phyloP scores from a whole-genome alignment of 2,329 filamentous ascomycete genomes.

The Cladosporium sp. region DNA sequence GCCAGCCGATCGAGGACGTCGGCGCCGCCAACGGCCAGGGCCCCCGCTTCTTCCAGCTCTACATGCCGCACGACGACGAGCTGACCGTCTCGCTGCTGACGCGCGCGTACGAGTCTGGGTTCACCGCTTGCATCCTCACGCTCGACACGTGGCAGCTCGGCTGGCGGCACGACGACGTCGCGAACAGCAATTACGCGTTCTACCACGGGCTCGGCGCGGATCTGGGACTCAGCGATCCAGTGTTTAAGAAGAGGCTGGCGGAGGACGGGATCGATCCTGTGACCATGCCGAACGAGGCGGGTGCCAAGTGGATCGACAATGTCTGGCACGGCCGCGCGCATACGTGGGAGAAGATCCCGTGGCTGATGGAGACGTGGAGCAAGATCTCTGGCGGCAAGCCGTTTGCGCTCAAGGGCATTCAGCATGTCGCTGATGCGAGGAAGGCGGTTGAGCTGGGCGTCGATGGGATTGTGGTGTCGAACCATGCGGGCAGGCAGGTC shows the following conservation, averaged over 20 bases:
- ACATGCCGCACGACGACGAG: slow-evolving; percentile 58
- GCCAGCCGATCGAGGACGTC: slow-evolving; percentile 52
- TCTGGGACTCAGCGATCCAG: slow-evolving; percentile 52
- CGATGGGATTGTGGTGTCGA: slow-evolving; percentile 63
- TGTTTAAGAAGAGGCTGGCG: slow-evolving; percentile 50
- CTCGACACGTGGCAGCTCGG: slow-evolving; percentile 59
- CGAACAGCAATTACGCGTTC: slow-evolving; percentile 55
- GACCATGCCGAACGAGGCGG: slow-evolving; percentile 48
- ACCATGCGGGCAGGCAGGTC: slow-evolving; percentile 64
- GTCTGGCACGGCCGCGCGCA: slow-evolving; percentile 59
- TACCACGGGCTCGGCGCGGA: slow-evolving; percentile 56
- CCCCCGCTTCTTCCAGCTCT: slow-evolving; percentile 57
- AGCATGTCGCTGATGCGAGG: slow-evolving; percentile 58
- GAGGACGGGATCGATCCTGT: slow-evolving; percentile 49
- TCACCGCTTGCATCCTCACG: slow-evolving; percentile 53
- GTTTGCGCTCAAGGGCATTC: slow-evolving; percentile 64
- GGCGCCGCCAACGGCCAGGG: slow-evolving; percentile 47
- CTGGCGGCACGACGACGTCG: slow-evolving; percentile 55
- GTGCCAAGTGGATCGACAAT: slow-evolving; percentile 57
- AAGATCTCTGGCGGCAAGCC: slow-evolving; percentile 47
- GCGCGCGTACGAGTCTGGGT: slow-evolving; percentile 51
- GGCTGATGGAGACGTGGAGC: slow-evolving; percentile 55
- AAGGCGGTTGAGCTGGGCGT: slow-evolving; percentile 54
- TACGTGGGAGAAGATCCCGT: slow-evolving; percentile 61
- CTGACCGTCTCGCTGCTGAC: slow-evolving; percentile 50